phyloP scores from a whole-genome alignment of 2,329 filamentous ascomycete genomes.

The Ophiostoma montium region DNA sequence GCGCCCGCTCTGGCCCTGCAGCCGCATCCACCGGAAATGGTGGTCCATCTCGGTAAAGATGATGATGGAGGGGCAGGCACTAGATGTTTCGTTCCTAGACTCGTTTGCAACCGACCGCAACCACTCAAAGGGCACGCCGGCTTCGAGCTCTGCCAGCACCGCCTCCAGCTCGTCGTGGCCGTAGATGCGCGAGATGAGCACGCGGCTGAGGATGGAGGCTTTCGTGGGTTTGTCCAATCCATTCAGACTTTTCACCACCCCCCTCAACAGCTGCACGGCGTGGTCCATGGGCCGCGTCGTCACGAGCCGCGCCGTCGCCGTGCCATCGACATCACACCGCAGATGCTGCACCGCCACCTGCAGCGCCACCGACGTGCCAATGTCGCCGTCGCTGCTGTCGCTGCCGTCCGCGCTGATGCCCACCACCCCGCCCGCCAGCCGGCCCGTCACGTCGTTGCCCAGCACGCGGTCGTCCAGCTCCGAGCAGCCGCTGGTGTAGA shows the following conservation, averaged over 20 bases:
- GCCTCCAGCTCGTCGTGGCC: conserved; percentile 45
- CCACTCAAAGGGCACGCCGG: conserved; percentile 7
- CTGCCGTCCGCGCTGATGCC: conserved; percentile 42
- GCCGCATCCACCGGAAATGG: conserved; percentile 13
- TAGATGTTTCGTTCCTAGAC: background rate
- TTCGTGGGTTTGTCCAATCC: conserved; percentile 11
- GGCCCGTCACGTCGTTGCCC: conserved; percentile 29
- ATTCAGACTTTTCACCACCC: conserved; percentile 26
- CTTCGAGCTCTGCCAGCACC: conserved; percentile 31
- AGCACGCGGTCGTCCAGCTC: conserved; percentile 36
- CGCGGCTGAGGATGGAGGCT: conserved; percentile 27
- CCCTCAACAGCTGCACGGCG: conserved; percentile 28
- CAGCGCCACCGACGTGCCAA: conserved; percentile 21
- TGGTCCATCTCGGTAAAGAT: conserved; percentile 14
- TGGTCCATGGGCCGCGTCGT: conserved; percentile 31
- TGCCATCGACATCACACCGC: conserved; percentile 14
- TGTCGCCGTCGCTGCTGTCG: conserved; percentile 34
- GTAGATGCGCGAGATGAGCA: conserved; percentile 43
- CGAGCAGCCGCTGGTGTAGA: conserved; percentile 30
- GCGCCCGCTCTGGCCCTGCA: conserved; percentile 9
- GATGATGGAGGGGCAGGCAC: conserved; percentile 1
- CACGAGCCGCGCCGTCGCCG: conserved; percentile 26
- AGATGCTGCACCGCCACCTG: conserved; percentile 32
- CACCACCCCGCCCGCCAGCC: conserved; percentile 23
- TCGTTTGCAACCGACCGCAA: conserved; percentile 4